These are phyloP conservation scores for Barnettozyma californica DNA, from an alignment of 805 yeast genomes.

Conservation along the genomic window DNA sequence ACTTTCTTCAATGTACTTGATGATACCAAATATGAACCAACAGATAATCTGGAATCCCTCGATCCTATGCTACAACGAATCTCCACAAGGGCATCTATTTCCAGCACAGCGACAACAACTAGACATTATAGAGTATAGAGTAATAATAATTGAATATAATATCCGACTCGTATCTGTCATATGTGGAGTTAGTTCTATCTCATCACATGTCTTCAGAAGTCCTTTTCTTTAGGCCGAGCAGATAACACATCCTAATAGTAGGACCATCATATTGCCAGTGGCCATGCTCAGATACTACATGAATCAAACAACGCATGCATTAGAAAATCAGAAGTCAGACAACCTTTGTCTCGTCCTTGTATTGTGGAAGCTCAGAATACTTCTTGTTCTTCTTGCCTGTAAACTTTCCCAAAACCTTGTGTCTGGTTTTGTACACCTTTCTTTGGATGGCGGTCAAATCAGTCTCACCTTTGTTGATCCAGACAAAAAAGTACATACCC, in stretches of 20 bases:
- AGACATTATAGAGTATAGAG: conserved; percentile 8
- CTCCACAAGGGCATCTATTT: conserved; percentile 4
- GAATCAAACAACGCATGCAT: background rate
- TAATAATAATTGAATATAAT: conserved; percentile 1
- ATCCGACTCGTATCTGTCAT: conserved; percentile 25
- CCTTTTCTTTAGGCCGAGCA: conserved; percentile 5
- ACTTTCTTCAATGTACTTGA: background rate
- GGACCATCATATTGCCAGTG: background rate
- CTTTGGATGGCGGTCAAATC: conserved; percentile 42
- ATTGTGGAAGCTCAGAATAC: conserved; percentile 38
- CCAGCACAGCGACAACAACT: conserved; percentile 16
- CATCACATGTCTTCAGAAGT: conserved; percentile 17
- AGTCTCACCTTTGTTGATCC: conserved; percentile 49
- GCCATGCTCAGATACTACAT: background rate
- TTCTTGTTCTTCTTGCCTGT: conserved; percentile 32
- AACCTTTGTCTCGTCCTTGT: conserved; percentile 20
- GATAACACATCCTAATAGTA: background rate
- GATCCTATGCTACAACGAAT: conserved; percentile 4
- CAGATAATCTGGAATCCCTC: background rate
- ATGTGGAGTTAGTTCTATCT: conserved; percentile 5
- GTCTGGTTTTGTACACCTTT: conserved; percentile 30
- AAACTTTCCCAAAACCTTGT: conserved; percentile 36
- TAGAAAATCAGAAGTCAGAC: conserved; percentile 1
- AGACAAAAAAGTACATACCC: conserved; percentile 60
- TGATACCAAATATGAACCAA: no score